Percentiles rank a stretch among this genome's conserved stretches.
These are phyloP conservation scores for Alternaria brassicicola DNA, from an alignment of 2,329 filamentous ascomycete genomes.

Conservation along the genomic window DNA sequence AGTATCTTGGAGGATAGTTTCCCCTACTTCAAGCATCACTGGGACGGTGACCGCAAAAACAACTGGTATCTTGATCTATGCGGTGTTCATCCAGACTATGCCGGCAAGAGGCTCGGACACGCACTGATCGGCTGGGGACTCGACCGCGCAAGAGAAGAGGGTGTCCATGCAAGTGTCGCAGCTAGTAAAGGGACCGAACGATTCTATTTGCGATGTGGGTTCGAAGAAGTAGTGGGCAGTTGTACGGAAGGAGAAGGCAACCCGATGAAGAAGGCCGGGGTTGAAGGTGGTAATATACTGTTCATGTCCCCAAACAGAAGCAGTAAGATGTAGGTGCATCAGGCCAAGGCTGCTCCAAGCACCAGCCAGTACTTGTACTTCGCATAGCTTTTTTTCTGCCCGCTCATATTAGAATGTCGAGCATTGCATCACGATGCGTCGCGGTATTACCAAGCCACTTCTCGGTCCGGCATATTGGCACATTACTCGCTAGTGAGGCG, in stretches of 20 bases:
- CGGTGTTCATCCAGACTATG: slow-evolving; percentile 50
- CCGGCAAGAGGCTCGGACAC: slow-evolving; percentile 48
- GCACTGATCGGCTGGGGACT: slow-evolving; percentile 53
- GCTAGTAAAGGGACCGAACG: slow-evolving; percentile 48
- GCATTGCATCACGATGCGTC: not conserved
- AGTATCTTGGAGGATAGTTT: slow-evolving; percentile 17
- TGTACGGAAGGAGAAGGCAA: slow-evolving; percentile 43
- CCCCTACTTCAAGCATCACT: slow-evolving; percentile 28
- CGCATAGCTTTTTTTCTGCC: not conserved
- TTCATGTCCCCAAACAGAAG: slow-evolving; percentile 34
- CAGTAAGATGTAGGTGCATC: not conserved
- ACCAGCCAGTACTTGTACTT: not conserved
- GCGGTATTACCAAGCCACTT: not conserved
- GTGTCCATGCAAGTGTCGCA: slow-evolving; percentile 50
- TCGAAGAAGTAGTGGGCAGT: slow-evolving; percentile 41
- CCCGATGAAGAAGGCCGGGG: slow-evolving; percentile 28
- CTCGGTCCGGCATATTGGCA: not conserved
- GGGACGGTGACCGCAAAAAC: slow-evolving; percentile 31
- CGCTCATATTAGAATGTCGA: not conserved
- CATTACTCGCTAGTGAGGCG: slow-evolving; percentile 6
- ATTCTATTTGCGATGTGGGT: slow-evolving; percentile 51
- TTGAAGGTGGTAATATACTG: slow-evolving; percentile 42
- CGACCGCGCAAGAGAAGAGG: slow-evolving; percentile 45
- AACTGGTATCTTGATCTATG: slow-evolving; percentile 51
- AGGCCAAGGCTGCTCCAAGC: not conserved